Percentiles rank a stretch among this genome's conserved stretches.
Evolutionary conservation across 306 rosid species (phyloP).

Genomic region (Senna tora): DNA sequence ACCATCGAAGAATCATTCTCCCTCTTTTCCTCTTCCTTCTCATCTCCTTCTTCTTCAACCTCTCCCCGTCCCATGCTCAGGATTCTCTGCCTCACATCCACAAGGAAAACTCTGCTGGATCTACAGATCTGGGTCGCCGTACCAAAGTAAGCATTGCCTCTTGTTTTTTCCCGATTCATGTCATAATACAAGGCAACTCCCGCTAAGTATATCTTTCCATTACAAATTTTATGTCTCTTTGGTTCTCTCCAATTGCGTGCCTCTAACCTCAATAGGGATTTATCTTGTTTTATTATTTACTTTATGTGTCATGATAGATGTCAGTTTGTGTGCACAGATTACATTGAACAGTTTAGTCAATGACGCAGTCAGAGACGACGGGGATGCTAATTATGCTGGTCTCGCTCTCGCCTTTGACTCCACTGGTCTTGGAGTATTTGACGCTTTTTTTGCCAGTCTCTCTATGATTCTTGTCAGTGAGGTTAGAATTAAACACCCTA

Average conservation of each 20-base stretch:
- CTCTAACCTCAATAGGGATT: neutral
- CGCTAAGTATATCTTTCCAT: neutral
- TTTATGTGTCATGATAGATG: neutral
- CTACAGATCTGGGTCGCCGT: constrained; percentile 88
- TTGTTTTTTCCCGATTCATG: constrained; percentile 7
- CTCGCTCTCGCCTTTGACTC: constrained; percentile 62
- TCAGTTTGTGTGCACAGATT: constrained; percentile 51
- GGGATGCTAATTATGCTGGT: constrained; percentile 38
- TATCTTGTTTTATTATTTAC: neutral
- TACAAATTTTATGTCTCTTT: neutral
- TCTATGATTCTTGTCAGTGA: constrained; percentile 95
- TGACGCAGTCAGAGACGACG: constrained; percentile 40
- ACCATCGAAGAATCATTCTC: constrained; percentile 30
- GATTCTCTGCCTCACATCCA: constrained; percentile 48
- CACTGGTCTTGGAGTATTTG: constrained; percentile 79
- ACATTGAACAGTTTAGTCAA: constrained; percentile 47
- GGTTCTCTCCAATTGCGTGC: neutral
- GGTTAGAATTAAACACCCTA: constrained; percentile 58
- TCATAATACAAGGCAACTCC: neutral
- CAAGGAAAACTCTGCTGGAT: constrained; percentile 52
- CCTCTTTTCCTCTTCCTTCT: constrained; percentile 40
- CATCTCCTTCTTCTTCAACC: constrained; percentile 32
- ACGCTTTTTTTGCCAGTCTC: constrained; percentile 85
- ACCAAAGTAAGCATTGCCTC: constrained; percentile 54
- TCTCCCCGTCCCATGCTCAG: constrained; percentile 54